Base-by-base conservation (phyloP, 2,329 filamentous ascomycete genomes). In the Colletotrichum sp. region DNA sequence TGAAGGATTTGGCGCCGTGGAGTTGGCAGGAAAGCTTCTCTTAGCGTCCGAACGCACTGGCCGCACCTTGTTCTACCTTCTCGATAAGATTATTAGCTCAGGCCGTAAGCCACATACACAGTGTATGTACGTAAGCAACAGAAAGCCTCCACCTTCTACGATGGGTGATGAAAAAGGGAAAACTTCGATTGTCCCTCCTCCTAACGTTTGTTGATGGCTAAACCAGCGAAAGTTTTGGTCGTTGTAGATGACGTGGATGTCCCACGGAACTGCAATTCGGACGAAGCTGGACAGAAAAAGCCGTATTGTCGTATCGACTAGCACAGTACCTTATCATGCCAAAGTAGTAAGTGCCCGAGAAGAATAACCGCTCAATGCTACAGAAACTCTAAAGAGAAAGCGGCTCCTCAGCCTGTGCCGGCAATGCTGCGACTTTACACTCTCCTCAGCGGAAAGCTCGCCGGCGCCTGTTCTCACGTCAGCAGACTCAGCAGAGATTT, bases 31-130 rank as follows among this genome's bases (percentile, higher is more conserved):
- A 66, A 67, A 73, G 57, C 73, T 73, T 69, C 64, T 57, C 18
- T 28, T 76, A 73, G 73, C 70, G 73, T 66, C 74, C 65, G 66
- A 75, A 68, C 72, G 75, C 75, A 76, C 75, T 76, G 75, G 71
- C 75, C 75, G 63, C 75, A 76, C 66, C 66, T 76, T 76, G 71
- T 75, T 75, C 36, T 26, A 21, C n/a, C 13, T 32, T 13, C 59
- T 52, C 24, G 55, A 66, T 71, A 55, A 72, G 69, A 44, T 63
- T 55, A 30, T 18, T 13, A 28, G 26, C 26, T 10, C 18, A 8
- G 18, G 16, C n/a, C 26, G 64, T 72, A 36, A 65, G 24, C 24
- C 62, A 52, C 39, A 52, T 24, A 52, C 44, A 52, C 44, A 21
- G 44, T 52, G 44, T 52, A 52, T 13, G 44, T 52, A 52, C 44